A percentile compares a stretch with the other conserved stretches of the same genome.
phyloP scores from a whole-genome alignment of 2,329 filamentous ascomycete genomes.

The Clonostachys chloroleuca region DNA sequence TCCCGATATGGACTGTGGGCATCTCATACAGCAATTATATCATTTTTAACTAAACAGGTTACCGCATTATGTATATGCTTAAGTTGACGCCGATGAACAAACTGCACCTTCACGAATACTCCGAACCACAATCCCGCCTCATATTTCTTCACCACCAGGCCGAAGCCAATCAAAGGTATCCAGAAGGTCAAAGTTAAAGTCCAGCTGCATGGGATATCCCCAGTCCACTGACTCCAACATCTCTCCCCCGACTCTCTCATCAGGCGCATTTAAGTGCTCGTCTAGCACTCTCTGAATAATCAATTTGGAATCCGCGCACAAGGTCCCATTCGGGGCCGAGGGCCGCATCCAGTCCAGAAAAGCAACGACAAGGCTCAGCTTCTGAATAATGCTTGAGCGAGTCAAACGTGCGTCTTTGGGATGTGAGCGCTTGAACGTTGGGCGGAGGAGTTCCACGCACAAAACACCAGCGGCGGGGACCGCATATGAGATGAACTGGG shows the following conservation, averaged over 20 bases:
- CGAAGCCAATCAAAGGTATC: constrained; percentile 44
- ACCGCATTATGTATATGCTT: too few relatives aligned
- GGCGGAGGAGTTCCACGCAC: constrained; percentile 24
- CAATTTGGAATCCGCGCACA: constrained; percentile 35
- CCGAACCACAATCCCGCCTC: too few relatives aligned
- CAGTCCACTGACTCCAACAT: background rate
- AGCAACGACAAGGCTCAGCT: constrained; percentile 41
- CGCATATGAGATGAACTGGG: constrained; percentile 35
- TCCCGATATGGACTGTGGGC: too few relatives aligned
- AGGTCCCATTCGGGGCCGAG: constrained; percentile 37
- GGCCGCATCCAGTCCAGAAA: constrained; percentile 43
- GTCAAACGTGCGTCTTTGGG: background rate
- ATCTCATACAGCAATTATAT: too few relatives aligned
- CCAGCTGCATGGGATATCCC: background rate
- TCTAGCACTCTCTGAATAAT: constrained; percentile 45
- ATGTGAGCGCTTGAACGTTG: background rate
- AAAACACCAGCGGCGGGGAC: constrained; percentile 41
- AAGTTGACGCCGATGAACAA: too few relatives aligned
- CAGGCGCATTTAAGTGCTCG: constrained; percentile 29
- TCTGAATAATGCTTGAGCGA: constrained; percentile 41
- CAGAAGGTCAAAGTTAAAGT: constrained; percentile 41
- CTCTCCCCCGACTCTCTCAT: background rate
- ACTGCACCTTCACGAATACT: too few relatives aligned
- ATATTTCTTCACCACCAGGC: background rate
- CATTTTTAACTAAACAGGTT: too few relatives aligned